Percentiles rank a stretch among this genome's conserved stretches.
phyloP scores from a whole-genome alignment of 148 eudicot species.

The Camellia japonica region DNA sequence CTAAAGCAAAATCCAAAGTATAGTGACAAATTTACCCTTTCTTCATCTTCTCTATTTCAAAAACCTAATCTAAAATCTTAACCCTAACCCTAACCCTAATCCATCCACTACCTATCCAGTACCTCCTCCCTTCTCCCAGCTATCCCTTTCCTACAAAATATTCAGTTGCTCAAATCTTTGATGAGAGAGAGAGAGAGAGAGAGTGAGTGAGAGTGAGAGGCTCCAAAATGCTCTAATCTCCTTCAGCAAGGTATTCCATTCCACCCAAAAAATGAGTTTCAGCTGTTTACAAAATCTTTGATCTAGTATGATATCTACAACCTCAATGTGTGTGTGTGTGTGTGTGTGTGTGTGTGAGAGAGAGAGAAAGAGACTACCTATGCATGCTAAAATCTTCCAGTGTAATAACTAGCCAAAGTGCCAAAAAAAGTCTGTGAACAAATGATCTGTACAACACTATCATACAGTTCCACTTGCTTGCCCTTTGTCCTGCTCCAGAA shows the following conservation, averaged over 20 bases:
- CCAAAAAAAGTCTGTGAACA: conserved; percentile 5
- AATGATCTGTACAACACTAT: conserved; percentile 28
- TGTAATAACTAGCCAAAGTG: conserved; percentile 19
- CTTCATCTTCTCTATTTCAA: no score
- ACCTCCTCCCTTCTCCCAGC: no score
- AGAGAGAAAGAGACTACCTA: conserved; percentile 7
- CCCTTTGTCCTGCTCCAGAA: neutral
- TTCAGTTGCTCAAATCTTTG: neutral
- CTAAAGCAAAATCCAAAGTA: no score
- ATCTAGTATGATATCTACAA: neutral
- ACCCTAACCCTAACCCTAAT: no score
- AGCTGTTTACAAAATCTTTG: conserved; percentile 10
- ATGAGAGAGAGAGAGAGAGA: no score
- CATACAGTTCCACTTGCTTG: conserved; percentile 11
- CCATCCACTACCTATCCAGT: no score
- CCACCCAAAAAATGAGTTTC: neutral
- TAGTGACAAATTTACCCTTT: no score
- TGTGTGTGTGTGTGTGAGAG: no score
- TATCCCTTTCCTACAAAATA: no score
- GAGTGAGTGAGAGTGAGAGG: no score
- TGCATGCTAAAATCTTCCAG: conserved; percentile 14
- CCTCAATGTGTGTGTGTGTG: neutral
- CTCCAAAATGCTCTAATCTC: neutral
- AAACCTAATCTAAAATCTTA: no score
- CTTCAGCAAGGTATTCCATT: neutral